Base-by-base conservation (phyloP, 768 basidiomycete genomes). In the Lactarius psammicola region DNA sequence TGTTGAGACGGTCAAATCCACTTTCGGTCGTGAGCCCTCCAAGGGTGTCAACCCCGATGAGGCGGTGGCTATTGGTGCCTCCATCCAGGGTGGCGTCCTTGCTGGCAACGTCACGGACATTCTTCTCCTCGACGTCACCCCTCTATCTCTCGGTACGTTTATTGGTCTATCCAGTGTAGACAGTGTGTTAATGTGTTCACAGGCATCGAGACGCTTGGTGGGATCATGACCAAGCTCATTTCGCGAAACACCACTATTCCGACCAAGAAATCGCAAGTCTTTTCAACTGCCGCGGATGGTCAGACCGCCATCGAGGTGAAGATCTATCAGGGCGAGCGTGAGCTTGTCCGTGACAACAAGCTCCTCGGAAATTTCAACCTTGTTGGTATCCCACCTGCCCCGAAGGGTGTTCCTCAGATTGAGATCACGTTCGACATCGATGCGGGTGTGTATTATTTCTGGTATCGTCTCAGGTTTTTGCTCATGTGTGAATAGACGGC, bases 11-110 rank as follows among this genome's bases (percentile, higher is more conserved):
- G 97, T 98, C 74, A 95, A 95, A 84, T 73, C 76, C 18, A 84
- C 97, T 74, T 99, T 99, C 74, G 95, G 95, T 61, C 91, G 94
- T 58, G 97, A 99, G 28, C 95, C 96, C 28, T 90, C 87, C 79
- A 99, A 98, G 84, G 96, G 96, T 77, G 96, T 98, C 73, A 98
- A 99, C 83, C 97, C 97, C 60, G 97, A 98, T 70, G 96, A 98
- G 80, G 97, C 97, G 62, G 96, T 98, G 72, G 95, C 97, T 57
- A 95, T 98, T 66, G 96, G 97, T 75, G 97, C 97, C 42, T 88
- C 96, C 51, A 96, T 99, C 71, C 96, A 99, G 77, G 97, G 94
- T 75, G 96, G 95, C 82, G 96, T 99, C 63, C 85, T 99, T 56
- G 90, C 95, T 65, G 97, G 97, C 54, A 92, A 94, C 73, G 95